Conservation (phyloP, 805 yeast genomes). For the Ogataea pilisensis region DNA sequence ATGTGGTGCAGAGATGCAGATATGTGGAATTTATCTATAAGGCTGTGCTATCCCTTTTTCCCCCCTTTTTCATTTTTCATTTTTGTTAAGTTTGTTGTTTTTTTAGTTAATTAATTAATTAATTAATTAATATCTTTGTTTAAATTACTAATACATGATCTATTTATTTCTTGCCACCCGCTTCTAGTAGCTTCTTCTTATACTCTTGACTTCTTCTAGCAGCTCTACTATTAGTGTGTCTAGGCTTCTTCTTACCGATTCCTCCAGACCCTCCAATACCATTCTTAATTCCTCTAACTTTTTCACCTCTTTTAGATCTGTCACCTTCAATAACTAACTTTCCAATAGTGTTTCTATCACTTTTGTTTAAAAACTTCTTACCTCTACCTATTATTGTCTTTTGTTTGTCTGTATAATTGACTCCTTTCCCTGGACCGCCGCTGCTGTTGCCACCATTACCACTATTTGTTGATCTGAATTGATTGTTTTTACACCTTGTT, state of each 20-base stretch:
- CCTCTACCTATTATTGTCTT: slow-evolving; percentile 81
- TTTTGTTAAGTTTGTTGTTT: background rate
- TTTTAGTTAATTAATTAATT: background rate
- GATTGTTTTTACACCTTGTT: slow-evolving; percentile 53
- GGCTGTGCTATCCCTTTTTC: no score
- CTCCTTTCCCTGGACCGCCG: background rate
- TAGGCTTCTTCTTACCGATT: slow-evolving; percentile 47
- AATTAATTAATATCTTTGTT: background rate
- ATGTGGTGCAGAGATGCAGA: no score
- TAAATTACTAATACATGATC: background rate
- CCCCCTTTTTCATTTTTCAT: background rate
- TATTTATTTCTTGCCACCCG: background rate
- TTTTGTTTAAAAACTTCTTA: slow-evolving; percentile 66
- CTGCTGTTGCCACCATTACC: slow-evolving; percentile 9
- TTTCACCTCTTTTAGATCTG: slow-evolving; percentile 69
- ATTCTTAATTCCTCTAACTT: slow-evolving; percentile 56
- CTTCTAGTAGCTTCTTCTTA: slow-evolving; percentile 12
- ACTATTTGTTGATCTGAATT: slow-evolving; percentile 27
- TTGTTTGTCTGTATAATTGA: slow-evolving; percentile 48
- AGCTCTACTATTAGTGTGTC: slow-evolving; percentile 50
- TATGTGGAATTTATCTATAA: no score
- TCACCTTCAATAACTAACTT: slow-evolving; percentile 62
- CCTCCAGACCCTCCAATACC: slow-evolving; percentile 37
- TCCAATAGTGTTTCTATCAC: slow-evolving; percentile 72
- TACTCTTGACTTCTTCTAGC: slow-evolving; percentile 43